Base-by-base conservation (phyloP, 176 grass and related monocot genomes). In the Saccharum officinarum region DNA sequence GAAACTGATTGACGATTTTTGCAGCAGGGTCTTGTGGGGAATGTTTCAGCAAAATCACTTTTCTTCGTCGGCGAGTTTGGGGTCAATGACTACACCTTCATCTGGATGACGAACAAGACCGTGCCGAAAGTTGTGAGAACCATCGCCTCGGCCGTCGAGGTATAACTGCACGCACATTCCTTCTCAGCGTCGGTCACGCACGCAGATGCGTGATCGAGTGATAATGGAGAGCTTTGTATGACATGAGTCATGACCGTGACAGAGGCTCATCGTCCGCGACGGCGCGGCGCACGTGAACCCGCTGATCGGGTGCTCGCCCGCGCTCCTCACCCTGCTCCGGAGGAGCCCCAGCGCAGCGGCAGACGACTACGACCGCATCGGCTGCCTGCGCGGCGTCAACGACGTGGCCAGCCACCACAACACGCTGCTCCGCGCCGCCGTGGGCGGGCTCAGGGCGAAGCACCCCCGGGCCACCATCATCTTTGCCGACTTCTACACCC, bases 321-420 rank as follows among this genome's bases (percentile, higher is more conserved):
- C 77, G 1, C 7, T 69, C 0, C 83, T 71, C 2, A 71, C 64
- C 1, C 4, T 42, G 3, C 72, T 30, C 23, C 9, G 22, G 9
- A 6, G 63, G 17, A 22, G 54, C 20, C 20, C 54, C 33, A 36
- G 33, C 31, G 5, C 22, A 41, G 37, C 30, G 1, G n/a, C 76
- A 0, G n/a, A n/a, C n/a, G 31, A 65, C 3, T 89, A 86, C 8
- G 78, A 86, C 40, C 9, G 0, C 40, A 6, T 63, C 5, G 78
- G 83, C 22, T 85, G 77, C 71, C 77, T 89, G 8, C 69, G 33
- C 4, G 41, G 5, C 54, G 18, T 90, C 13, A 90, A 90, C 65
- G 12, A 1, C 3, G 83, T 86, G 10, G 78, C 31, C 15, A 61
- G 0, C 2, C 1, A 39, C 50, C 88, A 89, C 36, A 82, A 89